A percentile compares a stretch with the other conserved stretches of the same genome.
phyloP scores from a whole-genome alignment of 2,329 filamentous ascomycete species.

The Aspergillus thermomutatus region DNA sequence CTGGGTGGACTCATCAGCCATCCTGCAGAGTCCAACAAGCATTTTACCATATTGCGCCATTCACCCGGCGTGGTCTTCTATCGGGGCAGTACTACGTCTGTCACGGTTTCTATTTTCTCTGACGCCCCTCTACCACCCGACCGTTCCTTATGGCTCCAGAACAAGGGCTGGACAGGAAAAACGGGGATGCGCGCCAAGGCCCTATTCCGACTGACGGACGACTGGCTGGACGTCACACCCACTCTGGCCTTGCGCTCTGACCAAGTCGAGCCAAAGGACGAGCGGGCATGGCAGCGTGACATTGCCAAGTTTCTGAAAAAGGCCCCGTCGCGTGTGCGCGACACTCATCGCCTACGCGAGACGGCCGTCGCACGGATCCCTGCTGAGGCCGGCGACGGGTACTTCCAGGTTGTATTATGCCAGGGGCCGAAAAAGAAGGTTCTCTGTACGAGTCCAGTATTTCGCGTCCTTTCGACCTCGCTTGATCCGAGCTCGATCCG shows the following conservation, averaged over 20 bases:
- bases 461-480: slow-evolving; percentile 65
- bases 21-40: slow-evolving; percentile 62
- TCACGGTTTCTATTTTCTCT: slow-evolving; percentile 63
- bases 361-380: slow-evolving; percentile 65
- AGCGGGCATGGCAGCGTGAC: slow-evolving; percentile 66
- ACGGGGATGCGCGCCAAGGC: slow-evolving; percentile 66
- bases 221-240: slow-evolving; percentile 69
- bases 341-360: slow-evolving; percentile 56
- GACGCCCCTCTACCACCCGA: slow-evolving; percentile 55
- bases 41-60: slow-evolving; percentile 65
- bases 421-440: slow-evolving; percentile 53
- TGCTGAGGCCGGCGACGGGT: slow-evolving; percentile 61
- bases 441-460: slow-evolving; percentile 64
- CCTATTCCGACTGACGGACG: slow-evolving; percentile 55
- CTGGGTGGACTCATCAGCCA: slow-evolving; percentile 63
- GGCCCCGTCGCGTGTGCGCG: slow-evolving; percentile 42
- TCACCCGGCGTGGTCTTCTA: slow-evolving; percentile 64
- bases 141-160: slow-evolving; percentile 65
- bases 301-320: slow-evolving; percentile 62
- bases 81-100: slow-evolving; percentile 60
- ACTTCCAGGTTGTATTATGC: slow-evolving; percentile 66
- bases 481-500: slow-evolving; percentile 59
- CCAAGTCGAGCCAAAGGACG: slow-evolving; percentile 55
- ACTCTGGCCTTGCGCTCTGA: slow-evolving; percentile 44
- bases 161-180: slow-evolving; percentile 65